Evolutionary conservation across 163 green algal genomes (phyloP).

Genomic region (Coccomyxa subellipsoidea): DNA sequence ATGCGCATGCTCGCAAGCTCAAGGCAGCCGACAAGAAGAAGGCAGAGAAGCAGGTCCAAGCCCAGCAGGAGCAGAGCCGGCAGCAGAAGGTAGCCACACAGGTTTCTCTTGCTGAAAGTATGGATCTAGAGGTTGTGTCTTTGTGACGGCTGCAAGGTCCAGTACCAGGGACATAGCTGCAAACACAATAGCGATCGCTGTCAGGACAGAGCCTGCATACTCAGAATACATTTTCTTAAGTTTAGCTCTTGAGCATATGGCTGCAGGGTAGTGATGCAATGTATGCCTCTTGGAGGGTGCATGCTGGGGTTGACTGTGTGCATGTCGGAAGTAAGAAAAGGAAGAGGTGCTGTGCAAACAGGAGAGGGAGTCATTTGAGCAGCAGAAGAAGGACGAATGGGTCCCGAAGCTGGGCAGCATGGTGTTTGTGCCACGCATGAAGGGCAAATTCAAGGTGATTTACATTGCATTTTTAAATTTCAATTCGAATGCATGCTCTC

Average conservation of each 20-base stretch:
- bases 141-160: no score
- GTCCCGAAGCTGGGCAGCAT: neutral
- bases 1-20: neutral
- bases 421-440: conserved; percentile 16
- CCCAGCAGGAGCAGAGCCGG: neutral
- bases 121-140: no score
- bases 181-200: neutral
- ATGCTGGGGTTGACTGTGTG: neutral
- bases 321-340: neutral
- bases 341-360: neutral
- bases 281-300: neutral
- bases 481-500: neutral
- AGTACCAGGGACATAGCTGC: neutral
- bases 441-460: conserved; percentile 12
- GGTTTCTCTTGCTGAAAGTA: neutral
- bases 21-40: neutral
- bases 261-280: no score
- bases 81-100: neutral
- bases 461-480: neutral
- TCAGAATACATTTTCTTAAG: no score
- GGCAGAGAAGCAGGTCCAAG: neutral
- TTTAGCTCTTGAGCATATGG: no score
- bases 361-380: neutral
- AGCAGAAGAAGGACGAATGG: conserved; percentile 11
- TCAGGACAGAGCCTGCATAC: neutral